Evolutionary conservation across 2,329 filamentous ascomycete species (phyloP).

Genomic region (Neoscytalidium dimidiatum): DNA sequence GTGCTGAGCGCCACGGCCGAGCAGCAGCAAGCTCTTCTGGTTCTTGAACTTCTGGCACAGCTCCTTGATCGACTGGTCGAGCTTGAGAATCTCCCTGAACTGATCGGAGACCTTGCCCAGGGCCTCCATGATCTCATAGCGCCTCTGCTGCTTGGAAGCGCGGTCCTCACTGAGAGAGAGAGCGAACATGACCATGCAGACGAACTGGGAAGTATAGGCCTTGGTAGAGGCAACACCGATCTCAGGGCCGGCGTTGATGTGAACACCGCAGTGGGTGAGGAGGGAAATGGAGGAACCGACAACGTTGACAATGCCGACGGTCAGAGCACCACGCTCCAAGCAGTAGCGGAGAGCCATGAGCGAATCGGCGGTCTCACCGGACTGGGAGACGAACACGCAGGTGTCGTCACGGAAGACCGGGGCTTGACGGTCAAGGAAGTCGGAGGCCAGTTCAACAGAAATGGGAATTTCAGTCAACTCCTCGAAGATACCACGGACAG

Average conservation of each 20-base stretch:
- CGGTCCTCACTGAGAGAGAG: slow-evolving; percentile 95
- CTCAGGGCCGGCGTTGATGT: slow-evolving; percentile 98
- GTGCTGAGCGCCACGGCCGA: slow-evolving; percentile 95
- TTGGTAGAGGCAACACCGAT: slow-evolving; percentile 99
- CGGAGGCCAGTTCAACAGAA: slow-evolving; percentile 92
- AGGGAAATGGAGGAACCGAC: slow-evolving; percentile 98
- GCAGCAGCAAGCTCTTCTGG: slow-evolving; percentile 91
- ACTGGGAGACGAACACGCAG: slow-evolving; percentile 98
- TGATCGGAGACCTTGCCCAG: slow-evolving; percentile 84
- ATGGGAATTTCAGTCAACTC: slow-evolving; percentile 98
- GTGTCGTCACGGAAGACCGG: slow-evolving; percentile 99
- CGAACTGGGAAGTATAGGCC: slow-evolving; percentile 98
- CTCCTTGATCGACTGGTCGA: slow-evolving; percentile 92
- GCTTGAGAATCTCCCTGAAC: slow-evolving; percentile 87
- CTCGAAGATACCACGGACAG: slow-evolving; percentile 95
- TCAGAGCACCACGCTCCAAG: slow-evolving; percentile 93
- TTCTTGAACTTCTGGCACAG: slow-evolving; percentile 94
- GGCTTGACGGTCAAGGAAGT: slow-evolving; percentile 95
- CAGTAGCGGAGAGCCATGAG: slow-evolving; percentile 97
- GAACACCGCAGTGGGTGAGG: slow-evolving; percentile 98
- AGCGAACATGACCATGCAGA: slow-evolving; percentile 99
- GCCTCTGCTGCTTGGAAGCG: slow-evolving; percentile 86
- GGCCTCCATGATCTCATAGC: slow-evolving; percentile 95
- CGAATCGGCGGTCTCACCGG: slow-evolving; percentile 96
- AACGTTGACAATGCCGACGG: slow-evolving; percentile 97